Evolutionary conservation across 495 filamentous ascomycete species (phyloP), one percentile per base, ranked within the genome.

Genomic region (Sabuloglossum arenarium): DNA sequence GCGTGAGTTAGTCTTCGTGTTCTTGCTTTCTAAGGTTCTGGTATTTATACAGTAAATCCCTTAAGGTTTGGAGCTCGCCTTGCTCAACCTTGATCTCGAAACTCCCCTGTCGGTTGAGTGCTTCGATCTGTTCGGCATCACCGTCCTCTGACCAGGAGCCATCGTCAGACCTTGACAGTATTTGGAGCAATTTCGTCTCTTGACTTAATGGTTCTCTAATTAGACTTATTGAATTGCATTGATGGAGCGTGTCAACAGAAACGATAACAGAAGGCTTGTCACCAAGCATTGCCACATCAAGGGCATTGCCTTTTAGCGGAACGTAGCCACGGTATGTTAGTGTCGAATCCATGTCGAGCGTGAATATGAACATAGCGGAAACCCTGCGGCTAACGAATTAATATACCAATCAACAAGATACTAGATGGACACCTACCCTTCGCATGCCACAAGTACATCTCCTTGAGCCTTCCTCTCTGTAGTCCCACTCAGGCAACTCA

Each of bases 401-500:
- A 55, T 58, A 56, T 53, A 6, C 46, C 21, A 12, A 16, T 61
- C 53, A 61, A 56, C 29, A 23, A n/a, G 16, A 34, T 0, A 29
- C 19, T 0, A 10, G 3, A 42, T 19, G 21, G 34, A 12, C 30
- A 67, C 73, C 61, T 75, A 86, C 84, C 77, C 76, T 71, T 89
- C 84, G 59, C 80, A 75, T 28, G 77, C 70, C 24, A 84, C 79
- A n/a, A 83, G 55, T 9, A 89, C 67, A 46, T 67, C 30, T 59
- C 57, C 52, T 1, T 56, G 51, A 0, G 37, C 14, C 10, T 58
- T 19, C 1, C 23, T 19, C 11, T 43, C 21, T 1, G 23, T 56
- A 21, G 54, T 39, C 16, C 39, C 10, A 27, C 34, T 14, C 16
- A 43, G 6, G 55, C 30, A 5, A 55, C 61, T 8, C 51, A 49